These are phyloP conservation scores for Paramyrothecium roridum DNA, from an alignment of 2,329 filamentous ascomycete species.

Conservation along the genomic window DNA sequence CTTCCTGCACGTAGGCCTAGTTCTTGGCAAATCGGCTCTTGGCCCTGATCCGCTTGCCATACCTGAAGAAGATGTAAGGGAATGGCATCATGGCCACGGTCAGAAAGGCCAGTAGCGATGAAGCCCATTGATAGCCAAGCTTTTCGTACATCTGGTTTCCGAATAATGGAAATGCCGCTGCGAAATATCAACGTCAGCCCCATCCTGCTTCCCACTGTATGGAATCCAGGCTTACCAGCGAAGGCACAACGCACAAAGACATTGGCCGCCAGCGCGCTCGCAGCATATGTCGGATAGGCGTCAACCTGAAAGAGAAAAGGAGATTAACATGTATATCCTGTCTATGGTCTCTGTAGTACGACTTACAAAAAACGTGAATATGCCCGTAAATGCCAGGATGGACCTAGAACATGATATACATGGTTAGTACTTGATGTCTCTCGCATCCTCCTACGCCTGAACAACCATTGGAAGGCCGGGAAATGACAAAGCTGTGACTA, in stretches of 20 bases:
- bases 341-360: no score
- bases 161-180: constrained; percentile 74
- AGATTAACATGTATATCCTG: no score
- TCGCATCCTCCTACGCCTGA: constrained; percentile 1
- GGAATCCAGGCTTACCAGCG: constrained; percentile 48
- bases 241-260: constrained; percentile 76
- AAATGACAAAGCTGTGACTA: constrained; percentile 31
- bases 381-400: constrained; percentile 75
- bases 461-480: background rate
- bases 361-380: constrained; percentile 83
- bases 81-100: constrained; percentile 62
- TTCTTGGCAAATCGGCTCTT: constrained; percentile 50
- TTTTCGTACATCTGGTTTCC: constrained; percentile 69
- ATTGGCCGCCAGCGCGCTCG: constrained; percentile 78
- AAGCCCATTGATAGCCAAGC: constrained; percentile 70
- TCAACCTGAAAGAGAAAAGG: constrained; percentile 54
- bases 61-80: constrained; percentile 60
- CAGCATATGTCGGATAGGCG: constrained; percentile 72
- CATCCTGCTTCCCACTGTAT: background rate
- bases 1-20: constrained; percentile 8
- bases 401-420: constrained; percentile 45
- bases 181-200: background rate
- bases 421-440: constrained; percentile 20
- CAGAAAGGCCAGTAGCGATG: constrained; percentile 58
- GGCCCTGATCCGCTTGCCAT: constrained; percentile 54